A percentile compares a stretch with the other conserved stretches of the same genome.
These are phyloP conservation scores for Teratosphaeria pseudoeucalypti DNA, from an alignment of 2,329 filamentous ascomycete species.

Conservation along the genomic window DNA sequence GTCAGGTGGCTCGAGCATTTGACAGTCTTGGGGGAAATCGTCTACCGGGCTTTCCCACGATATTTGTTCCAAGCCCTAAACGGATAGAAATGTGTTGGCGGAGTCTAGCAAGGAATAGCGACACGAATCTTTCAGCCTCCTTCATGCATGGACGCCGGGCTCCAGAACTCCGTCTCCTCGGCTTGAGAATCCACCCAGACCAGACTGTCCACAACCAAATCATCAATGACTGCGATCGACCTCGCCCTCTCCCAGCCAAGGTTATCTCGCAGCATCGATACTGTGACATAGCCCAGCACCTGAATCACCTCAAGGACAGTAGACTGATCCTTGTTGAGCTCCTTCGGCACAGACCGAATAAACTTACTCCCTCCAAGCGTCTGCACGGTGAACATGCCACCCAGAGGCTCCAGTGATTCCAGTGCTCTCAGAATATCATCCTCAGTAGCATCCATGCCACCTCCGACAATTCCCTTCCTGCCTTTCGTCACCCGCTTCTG, in stretches of 20 bases:
- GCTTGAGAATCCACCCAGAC: slow-evolving; percentile 88
- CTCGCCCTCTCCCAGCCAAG: slow-evolving; percentile 74
- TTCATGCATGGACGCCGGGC: slow-evolving; percentile 57
- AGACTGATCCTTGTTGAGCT: slow-evolving; percentile 88
- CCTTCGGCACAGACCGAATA: slow-evolving; percentile 86
- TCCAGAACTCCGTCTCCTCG: slow-evolving; percentile 90
- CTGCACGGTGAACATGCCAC: slow-evolving; percentile 76
- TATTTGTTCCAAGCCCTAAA: too few relatives aligned
- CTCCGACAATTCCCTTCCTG: slow-evolving; percentile 60
- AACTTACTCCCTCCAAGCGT: slow-evolving; percentile 75
- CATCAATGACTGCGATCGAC: slow-evolving; percentile 81
- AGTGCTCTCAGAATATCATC: slow-evolving; percentile 90
- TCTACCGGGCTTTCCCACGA: too few relatives aligned
- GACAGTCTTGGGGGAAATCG: too few relatives aligned
- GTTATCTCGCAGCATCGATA: slow-evolving; percentile 81
- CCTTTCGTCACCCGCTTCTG: slow-evolving; percentile 62
- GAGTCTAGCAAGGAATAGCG: neutral
- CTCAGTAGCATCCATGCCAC: slow-evolving; percentile 68
- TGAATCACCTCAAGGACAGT: slow-evolving; percentile 86
- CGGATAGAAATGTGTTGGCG: too few relatives aligned
- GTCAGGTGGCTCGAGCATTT: too few relatives aligned
- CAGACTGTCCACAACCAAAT: slow-evolving; percentile 77
- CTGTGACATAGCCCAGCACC: slow-evolving; percentile 77
- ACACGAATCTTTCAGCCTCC: slow-evolving; percentile 7
- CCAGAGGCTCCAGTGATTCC: slow-evolving; percentile 73